A percentile compares a stretch with the other conserved stretches of the same genome.
Evolutionary conservation across 2,329 filamentous ascomycete species (phyloP).

Genomic region (Exophiala spinifera): DNA sequence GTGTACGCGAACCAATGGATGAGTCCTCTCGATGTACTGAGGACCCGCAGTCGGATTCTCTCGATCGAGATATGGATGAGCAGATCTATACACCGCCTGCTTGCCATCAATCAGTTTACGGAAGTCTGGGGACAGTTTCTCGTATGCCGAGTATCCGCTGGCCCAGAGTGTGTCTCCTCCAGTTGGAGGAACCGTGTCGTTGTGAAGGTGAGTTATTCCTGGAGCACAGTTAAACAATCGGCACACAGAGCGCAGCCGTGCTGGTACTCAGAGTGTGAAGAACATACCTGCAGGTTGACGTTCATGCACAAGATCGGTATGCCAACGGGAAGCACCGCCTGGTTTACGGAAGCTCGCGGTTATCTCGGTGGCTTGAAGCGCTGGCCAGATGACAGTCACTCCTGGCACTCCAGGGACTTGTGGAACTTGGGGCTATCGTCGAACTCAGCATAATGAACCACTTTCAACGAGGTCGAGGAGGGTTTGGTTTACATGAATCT

Average conservation of each 20-base stretch:
- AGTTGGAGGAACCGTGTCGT: constrained; percentile 46
- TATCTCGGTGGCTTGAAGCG: constrained; percentile 53
- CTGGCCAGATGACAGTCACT: constrained; percentile 59
- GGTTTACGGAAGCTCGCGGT: constrained; percentile 65
- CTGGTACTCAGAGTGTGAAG: no score
- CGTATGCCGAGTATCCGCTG: no score
- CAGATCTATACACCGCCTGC: constrained; percentile 41
- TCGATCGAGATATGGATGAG: constrained; percentile 51
- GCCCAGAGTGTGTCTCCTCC: constrained; percentile 45
- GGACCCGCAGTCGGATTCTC: constrained; percentile 52
- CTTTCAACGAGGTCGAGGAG: constrained; percentile 42
- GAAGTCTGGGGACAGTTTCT: no score
- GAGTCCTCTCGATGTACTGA: constrained; percentile 37
- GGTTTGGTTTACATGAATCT: constrained; percentile 46
- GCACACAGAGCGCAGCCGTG: no score
- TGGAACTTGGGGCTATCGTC: constrained; percentile 59
- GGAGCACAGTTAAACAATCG: no score
- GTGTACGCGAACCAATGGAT: constrained; percentile 56
- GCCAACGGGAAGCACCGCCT: constrained; percentile 51
- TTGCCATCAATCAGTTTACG: constrained; percentile 33
- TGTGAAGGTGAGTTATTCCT: constrained; percentile 32
- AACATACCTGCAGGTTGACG: constrained; percentile 42
- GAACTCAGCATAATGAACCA: constrained; percentile 48
- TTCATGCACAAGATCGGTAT: constrained; percentile 56
- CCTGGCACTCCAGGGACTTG: constrained; percentile 47